Percentiles rank a stretch among this genome's conserved stretches.
phyloP scores from a whole-genome alignment of 164 flowering plant species.

The Vitis labrusca region DNA sequence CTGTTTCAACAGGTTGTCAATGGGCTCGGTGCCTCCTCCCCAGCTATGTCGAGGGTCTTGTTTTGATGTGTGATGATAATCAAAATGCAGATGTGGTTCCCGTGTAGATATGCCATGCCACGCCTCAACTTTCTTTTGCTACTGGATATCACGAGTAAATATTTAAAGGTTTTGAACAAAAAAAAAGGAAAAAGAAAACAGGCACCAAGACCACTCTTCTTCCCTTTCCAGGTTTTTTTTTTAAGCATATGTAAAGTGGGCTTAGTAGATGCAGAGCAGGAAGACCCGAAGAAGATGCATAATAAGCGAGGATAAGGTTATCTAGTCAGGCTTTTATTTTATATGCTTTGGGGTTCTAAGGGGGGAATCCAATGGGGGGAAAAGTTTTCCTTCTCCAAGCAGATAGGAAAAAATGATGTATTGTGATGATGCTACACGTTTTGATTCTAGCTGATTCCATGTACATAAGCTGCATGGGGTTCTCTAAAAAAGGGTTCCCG shows the following conservation, averaged over 20 bases:
- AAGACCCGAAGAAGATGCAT: slow-evolving; percentile 4
- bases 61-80: slow-evolving; percentile 75
- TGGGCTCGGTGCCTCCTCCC: slow-evolving; percentile 89
- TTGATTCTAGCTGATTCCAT: slow-evolving; percentile 12
- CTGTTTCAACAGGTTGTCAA: slow-evolving; percentile 74
- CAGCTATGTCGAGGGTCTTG: slow-evolving; percentile 65
- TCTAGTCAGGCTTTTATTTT: slow-evolving; percentile 3
- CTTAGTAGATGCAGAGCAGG: slow-evolving; percentile 23
- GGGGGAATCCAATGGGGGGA: neutral
- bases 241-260: slow-evolving; percentile 25
- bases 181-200: neutral
- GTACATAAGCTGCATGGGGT: slow-evolving; percentile 22
- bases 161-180: slow-evolving; percentile 7
- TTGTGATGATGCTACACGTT: slow-evolving; percentile 1
- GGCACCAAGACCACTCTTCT: slow-evolving; percentile 7
- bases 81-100: slow-evolving; percentile 77
- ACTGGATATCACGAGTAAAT: slow-evolving; percentile 17
- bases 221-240: slow-evolving; percentile 7
- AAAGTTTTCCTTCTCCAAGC: slow-evolving; percentile 10
- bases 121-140: neutral
- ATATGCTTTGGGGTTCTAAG: slow-evolving; percentile 3
- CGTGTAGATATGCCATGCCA: slow-evolving; percentile 42
- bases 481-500: neutral
- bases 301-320: slow-evolving; percentile 5
- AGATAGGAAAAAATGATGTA: slow-evolving; percentile 4